Conservation (phyloP, 345 rosid species). For the Pugionium cornutum region DNA sequence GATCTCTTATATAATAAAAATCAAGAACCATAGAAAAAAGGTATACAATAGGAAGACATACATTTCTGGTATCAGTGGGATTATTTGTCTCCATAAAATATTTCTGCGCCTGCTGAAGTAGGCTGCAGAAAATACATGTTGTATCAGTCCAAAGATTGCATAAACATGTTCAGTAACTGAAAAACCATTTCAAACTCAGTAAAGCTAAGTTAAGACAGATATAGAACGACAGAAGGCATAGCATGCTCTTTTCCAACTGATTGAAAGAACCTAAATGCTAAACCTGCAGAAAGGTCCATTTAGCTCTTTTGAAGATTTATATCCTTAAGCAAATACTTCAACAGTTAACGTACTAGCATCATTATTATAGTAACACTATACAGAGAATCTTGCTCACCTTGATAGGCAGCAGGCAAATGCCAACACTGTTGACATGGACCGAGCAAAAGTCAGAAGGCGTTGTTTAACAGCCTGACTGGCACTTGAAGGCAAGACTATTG, state of each 20-base stretch:
- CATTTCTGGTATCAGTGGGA: slow-evolving; percentile 64
- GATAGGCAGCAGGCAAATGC: slow-evolving; percentile 87
- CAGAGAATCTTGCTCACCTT: slow-evolving; percentile 52
- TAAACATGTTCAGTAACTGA: slow-evolving; percentile 23
- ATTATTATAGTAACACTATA: slow-evolving; percentile 5
- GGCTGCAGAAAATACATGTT: slow-evolving; percentile 47
- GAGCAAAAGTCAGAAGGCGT: slow-evolving; percentile 70
- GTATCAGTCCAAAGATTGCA: neutral
- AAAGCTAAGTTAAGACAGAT: slow-evolving; percentile 11
- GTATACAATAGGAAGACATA: slow-evolving; percentile 43
- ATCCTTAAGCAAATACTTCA: slow-evolving; percentile 19
- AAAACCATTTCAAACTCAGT: slow-evolving; percentile 2
- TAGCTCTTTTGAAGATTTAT: slow-evolving; percentile 1
- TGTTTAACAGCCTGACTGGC: slow-evolving; percentile 82
- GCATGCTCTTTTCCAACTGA: slow-evolving; percentile 6
- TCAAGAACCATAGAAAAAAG: slow-evolving; percentile 1
- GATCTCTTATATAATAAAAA: neutral
- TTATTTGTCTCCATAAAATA: slow-evolving; percentile 61
- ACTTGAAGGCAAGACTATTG: slow-evolving; percentile 71
- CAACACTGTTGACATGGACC: slow-evolving; percentile 71
- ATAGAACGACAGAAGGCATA: neutral
- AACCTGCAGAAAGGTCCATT: slow-evolving; percentile 16
- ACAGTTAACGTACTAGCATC: slow-evolving; percentile 6
- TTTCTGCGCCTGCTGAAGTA: slow-evolving; percentile 73
- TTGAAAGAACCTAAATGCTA: slow-evolving; percentile 14